phyloP scores from a whole-genome alignment of 352 stramenopile genomes.

The Phytopythium oedochilum region DNA sequence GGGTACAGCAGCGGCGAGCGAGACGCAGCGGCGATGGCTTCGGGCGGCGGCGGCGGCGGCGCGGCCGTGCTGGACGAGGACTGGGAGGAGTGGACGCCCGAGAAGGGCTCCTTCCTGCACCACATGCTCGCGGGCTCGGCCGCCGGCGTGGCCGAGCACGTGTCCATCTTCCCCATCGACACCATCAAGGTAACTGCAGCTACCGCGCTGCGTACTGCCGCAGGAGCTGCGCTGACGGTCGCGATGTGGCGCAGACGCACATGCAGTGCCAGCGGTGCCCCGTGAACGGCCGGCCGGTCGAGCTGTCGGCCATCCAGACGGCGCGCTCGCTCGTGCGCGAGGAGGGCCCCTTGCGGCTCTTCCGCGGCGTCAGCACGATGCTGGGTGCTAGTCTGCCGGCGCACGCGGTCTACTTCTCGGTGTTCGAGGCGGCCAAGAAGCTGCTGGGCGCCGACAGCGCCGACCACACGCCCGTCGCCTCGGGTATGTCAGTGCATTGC shows the following conservation, averaged over 20 bases:
- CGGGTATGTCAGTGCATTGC: slow-evolving; percentile 15
- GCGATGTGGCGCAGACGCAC: slow-evolving; percentile 95
- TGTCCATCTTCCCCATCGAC: slow-evolving; percentile 96
- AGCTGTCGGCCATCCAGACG: slow-evolving; percentile 60
- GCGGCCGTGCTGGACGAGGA: slow-evolving; percentile 63
- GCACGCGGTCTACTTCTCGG: slow-evolving; percentile 92
- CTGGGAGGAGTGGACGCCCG: slow-evolving; percentile 92
- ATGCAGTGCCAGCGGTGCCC: slow-evolving; percentile 91
- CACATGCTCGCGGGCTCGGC: slow-evolving; percentile 94
- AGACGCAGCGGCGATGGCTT: not conserved
- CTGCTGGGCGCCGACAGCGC: slow-evolving; percentile 62
- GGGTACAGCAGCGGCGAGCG: no score
- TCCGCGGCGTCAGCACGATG: slow-evolving; percentile 97
- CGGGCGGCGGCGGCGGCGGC: not conserved
- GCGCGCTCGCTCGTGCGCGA: slow-evolving; percentile 52
- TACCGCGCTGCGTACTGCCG: not conserved
- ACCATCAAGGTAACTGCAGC: slow-evolving; percentile 72
- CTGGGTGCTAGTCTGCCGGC: slow-evolving; percentile 96
- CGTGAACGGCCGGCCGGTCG: slow-evolving; percentile 51
- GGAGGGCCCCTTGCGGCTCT: slow-evolving; percentile 87
- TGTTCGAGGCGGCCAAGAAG: slow-evolving; percentile 90
- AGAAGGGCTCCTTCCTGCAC: slow-evolving; percentile 91
- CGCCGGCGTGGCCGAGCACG: slow-evolving; percentile 96
- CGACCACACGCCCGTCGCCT: slow-evolving; percentile 68
- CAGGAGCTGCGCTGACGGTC: no score